Percentiles rank a stretch among this genome's conserved stretches.
These are phyloP conservation scores for Penicillium daleae DNA, from an alignment of 495 filamentous ascomycete species.

Conservation along the genomic window DNA sequence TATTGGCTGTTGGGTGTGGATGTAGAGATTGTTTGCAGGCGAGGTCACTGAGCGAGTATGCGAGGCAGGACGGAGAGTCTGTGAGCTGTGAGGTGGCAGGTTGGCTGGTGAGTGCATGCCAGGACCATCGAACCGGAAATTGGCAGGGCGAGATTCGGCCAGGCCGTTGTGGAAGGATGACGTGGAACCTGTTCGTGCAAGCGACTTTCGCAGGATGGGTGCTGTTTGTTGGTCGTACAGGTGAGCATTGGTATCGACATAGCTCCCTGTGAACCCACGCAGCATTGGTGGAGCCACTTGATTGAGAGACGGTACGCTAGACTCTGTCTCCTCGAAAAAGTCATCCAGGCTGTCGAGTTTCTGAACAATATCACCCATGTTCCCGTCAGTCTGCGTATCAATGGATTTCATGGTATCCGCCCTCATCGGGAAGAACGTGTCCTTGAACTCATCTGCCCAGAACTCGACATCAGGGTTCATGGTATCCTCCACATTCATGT, in stretches of 20 bases:
- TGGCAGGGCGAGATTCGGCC: constrained; percentile 65
- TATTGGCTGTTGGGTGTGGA: constrained; percentile 34
- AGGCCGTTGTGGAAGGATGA: constrained; percentile 90
- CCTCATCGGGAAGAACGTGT: constrained; percentile 76
- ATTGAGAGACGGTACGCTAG: constrained; percentile 51
- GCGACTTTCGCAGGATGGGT: constrained; percentile 84
- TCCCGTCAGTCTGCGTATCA: constrained; percentile 73
- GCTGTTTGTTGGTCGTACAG: constrained; percentile 93
- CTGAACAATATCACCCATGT: constrained; percentile 83
- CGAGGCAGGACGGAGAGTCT: constrained; percentile 55
- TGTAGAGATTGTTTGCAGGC: constrained; percentile 61
- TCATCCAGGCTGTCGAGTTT: constrained; percentile 94
- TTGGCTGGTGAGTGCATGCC: constrained; percentile 61
- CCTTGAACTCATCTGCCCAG: constrained; percentile 83
- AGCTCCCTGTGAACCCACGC: constrained; percentile 64
- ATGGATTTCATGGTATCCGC: constrained; percentile 93
- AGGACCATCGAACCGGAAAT: constrained; percentile 58
- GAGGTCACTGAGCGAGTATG: constrained; percentile 78
- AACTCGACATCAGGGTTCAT: constrained; percentile 89
- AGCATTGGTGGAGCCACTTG: constrained; percentile 54
- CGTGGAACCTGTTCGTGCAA: constrained; percentile 69
- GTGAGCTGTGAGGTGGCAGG: constrained; percentile 28
- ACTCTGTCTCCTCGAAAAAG: constrained; percentile 78
- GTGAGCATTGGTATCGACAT: constrained; percentile 77
- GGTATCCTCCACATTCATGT: constrained; percentile 57